Conservation (phyloP, 305 asterid genomes). For the Solanum hybrid region DNA sequence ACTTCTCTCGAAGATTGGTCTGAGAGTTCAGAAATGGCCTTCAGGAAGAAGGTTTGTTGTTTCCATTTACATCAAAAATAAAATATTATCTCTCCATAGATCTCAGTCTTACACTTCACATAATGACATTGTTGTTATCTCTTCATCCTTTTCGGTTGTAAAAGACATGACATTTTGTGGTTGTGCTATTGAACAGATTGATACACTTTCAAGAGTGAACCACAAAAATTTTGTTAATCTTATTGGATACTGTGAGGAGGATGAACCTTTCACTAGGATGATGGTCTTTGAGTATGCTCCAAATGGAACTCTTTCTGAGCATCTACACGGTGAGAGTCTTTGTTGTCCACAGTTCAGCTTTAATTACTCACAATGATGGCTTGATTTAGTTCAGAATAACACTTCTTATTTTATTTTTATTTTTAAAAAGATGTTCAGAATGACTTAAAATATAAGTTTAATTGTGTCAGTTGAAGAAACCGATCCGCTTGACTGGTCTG, state of each 20-base stretch:
- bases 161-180: not conserved
- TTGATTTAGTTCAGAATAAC: not conserved
- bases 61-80: not conserved
- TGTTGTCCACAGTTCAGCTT: not conserved
- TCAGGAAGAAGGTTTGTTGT: conserved; percentile 67
- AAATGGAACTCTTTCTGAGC: conserved; percentile 76
- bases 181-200: conserved; percentile 39
- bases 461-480: conserved; percentile 53
- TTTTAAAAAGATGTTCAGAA: not conserved
- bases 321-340: conserved; percentile 59
- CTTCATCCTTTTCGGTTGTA: not conserved
- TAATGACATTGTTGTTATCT: not conserved
- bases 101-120: not conserved
- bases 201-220: conserved; percentile 66
- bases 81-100: not conserved
- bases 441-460: not conserved
- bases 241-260: conserved; percentile 87
- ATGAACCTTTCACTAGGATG: conserved; percentile 82
- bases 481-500: conserved; percentile 85
- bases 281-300: conserved; percentile 98
- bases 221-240: conserved; percentile 90
- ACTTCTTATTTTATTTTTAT: too few species aligned
- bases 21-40: conserved; percentile 56
- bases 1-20: conserved; percentile 59
- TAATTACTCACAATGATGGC: not conserved